Evolutionary conservation across 2,329 filamentous ascomycete species (phyloP), one percentile per base, ranked within the genome.

Genomic region (Colletotrichum orchidophilum): DNA sequence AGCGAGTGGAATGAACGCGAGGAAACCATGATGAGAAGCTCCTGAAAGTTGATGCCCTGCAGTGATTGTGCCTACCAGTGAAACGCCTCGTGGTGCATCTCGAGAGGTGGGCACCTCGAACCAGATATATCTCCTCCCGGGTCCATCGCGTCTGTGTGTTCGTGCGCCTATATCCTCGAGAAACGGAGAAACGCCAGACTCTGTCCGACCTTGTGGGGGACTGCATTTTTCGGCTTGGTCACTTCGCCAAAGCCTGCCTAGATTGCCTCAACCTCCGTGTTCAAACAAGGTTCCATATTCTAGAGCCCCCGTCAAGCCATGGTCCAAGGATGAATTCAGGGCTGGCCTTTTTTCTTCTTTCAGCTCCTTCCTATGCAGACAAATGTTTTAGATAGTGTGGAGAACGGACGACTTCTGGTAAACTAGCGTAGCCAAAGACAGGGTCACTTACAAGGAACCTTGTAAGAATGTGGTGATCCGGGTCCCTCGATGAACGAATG

Each of bases 1-100:
- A 73, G 59, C 6, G 70, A 70, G 31, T 73, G 66, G 50, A 73
- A 73, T 15, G 70, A 50, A 52, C 35, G 60, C 26, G 54, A 58
- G 33, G 58, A 65, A 57, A 35, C 49, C 71, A 73, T 72, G 50
- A 55, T 63, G 57, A 50, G 50, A 18, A 54, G 54, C 39, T 58
- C 33, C 46, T 27, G 26, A 24, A 29, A 52, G 50, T 24, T 29
- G 46, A 11, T 72, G 29, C 59, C 70, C 55, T 39, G 46, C 24
- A 55, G 46, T 60, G 35, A 63, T 60, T 54, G 35, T 70, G 58
- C 54, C 66, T 35, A 52, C 57, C 66, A 72, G 70, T 65, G 55
- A 72, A 60, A 55, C 35, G 26, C n/a, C 2, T 46, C 54, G 5
- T 13, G 18, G 18, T 3, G 8, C 26, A 26, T 9, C 12, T 12